Percentiles rank a stretch among this genome's conserved stretches.
phyloP scores from a whole-genome alignment of 2,329 filamentous ascomycete species.

The Colletotrichum sp. region DNA sequence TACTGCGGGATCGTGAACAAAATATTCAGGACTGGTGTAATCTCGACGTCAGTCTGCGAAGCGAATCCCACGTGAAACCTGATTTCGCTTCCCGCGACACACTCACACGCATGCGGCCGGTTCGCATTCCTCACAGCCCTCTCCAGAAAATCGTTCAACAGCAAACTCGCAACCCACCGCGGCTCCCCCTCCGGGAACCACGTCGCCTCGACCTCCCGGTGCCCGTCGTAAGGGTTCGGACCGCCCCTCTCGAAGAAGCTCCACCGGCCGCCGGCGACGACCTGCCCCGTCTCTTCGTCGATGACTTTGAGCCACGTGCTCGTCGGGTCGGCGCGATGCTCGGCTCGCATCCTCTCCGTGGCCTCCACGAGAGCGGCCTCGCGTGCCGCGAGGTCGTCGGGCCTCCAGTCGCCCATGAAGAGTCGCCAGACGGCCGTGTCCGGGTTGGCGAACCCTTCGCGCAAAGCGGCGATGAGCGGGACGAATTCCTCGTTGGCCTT shows the following conservation, averaged over 20 bases:
- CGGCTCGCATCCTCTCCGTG: neutral
- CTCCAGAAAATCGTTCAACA: neutral
- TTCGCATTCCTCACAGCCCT: neutral
- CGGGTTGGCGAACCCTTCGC: neutral
- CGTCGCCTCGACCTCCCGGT: neutral
- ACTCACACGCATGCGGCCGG: neutral
- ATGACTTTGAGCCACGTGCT: conserved; percentile 40
- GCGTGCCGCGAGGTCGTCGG: neutral
- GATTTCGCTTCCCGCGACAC: neutral
- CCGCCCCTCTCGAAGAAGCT: neutral
- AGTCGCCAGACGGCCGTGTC: neutral
- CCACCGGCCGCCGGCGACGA: neutral
- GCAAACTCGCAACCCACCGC: neutral
- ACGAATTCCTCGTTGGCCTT: neutral
- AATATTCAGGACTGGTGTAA: conserved; percentile 35
- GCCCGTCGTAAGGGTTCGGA: neutral
- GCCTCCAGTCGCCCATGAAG: neutral
- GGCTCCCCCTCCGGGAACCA: neutral
- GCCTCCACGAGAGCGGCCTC: neutral
- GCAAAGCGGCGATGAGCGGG: neutral
- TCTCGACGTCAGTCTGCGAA: neutral
- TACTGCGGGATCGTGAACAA: conserved; percentile 40
- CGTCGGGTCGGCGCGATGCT: conserved; percentile 26
- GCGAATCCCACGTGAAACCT: neutral
- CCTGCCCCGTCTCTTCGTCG: conserved; percentile 28